Conservation (phyloP, 2,329 filamentous ascomycete species). For the Sporothrix euskadiensis region DNA sequence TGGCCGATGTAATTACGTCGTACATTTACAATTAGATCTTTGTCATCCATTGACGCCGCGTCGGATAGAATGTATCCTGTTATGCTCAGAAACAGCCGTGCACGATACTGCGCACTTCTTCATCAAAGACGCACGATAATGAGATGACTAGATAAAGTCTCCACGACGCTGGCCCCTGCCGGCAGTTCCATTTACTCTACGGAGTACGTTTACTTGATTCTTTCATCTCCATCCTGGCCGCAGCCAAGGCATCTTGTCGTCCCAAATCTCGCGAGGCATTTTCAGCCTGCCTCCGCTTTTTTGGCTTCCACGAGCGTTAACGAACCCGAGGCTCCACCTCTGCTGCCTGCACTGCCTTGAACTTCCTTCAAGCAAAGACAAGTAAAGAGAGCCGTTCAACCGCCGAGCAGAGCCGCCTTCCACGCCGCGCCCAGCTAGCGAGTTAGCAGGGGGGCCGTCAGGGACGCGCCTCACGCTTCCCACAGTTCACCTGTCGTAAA, state of each 20-base stretch:
- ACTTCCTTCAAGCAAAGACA: background rate
- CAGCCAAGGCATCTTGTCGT: background rate
- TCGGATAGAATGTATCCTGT: background rate
- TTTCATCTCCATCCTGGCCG: background rate
- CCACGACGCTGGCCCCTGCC: background rate
- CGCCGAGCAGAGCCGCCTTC: conserved; percentile 2
- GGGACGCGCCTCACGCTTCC: background rate
- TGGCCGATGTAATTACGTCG: too few species aligned
- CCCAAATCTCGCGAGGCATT: conserved; percentile 8
- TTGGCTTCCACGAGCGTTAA: background rate
- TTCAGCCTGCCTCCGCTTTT: background rate
- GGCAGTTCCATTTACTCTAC: background rate
- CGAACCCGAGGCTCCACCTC: background rate
- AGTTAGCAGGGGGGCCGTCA: background rate
- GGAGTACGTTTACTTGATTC: background rate
- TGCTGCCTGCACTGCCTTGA: conserved; percentile 19
- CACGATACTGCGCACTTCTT: background rate
- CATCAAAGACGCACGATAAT: background rate
- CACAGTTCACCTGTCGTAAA: background rate
- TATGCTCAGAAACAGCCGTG: background rate
- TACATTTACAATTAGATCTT: conserved; percentile 17
- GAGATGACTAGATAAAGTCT: background rate
- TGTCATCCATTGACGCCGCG: background rate
- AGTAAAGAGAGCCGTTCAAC: background rate
- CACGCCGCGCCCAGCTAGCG: conserved; percentile 1